phyloP scores from a whole-genome alignment of 2,329 filamentous ascomycete species.

The Fusarium nisikadoi region DNA sequence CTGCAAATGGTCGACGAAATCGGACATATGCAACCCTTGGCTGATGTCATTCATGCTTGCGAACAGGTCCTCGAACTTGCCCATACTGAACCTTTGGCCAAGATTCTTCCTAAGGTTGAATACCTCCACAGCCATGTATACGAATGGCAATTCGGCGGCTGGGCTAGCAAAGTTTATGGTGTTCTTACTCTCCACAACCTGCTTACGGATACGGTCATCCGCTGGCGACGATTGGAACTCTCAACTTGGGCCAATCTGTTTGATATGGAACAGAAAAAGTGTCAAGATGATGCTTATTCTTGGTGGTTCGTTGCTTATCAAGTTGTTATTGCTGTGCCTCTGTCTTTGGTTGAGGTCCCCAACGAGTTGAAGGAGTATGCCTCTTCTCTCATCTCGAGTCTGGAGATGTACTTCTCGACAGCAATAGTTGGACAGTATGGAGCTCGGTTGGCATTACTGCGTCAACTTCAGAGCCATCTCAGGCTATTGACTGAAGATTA shows the following conservation, averaged over 20 bases:
- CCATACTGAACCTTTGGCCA: slow-evolving; percentile 85
- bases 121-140: slow-evolving; percentile 86
- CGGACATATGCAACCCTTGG: slow-evolving; percentile 77
- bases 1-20: slow-evolving; percentile 75
- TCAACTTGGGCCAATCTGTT: slow-evolving; percentile 92
- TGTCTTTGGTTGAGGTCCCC: slow-evolving; percentile 69
- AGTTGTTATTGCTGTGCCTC: slow-evolving; percentile 80
- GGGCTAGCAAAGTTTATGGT: slow-evolving; percentile 83
- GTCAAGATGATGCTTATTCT: slow-evolving; percentile 79
- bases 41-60: slow-evolving; percentile 80
- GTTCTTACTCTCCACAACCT: slow-evolving; percentile 77
- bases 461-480: slow-evolving; percentile 73
- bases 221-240: slow-evolving; percentile 90
- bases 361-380: slow-evolving; percentile 72
- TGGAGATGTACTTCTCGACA: slow-evolving; percentile 81
- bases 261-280: slow-evolving; percentile 82
- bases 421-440: slow-evolving; percentile 85
- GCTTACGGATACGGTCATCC: slow-evolving; percentile 82
- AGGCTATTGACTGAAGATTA: slow-evolving; percentile 69
- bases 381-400: slow-evolving; percentile 75
- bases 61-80: slow-evolving; percentile 79
- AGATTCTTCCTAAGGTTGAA: slow-evolving; percentile 86
- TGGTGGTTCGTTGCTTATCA: slow-evolving; percentile 99
- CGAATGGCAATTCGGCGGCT: slow-evolving; percentile 89
- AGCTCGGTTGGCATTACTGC: slow-evolving; percentile 76